Conservation (phyloP, 768 basidiomycete species). For the Inosperma sp. region DNA sequence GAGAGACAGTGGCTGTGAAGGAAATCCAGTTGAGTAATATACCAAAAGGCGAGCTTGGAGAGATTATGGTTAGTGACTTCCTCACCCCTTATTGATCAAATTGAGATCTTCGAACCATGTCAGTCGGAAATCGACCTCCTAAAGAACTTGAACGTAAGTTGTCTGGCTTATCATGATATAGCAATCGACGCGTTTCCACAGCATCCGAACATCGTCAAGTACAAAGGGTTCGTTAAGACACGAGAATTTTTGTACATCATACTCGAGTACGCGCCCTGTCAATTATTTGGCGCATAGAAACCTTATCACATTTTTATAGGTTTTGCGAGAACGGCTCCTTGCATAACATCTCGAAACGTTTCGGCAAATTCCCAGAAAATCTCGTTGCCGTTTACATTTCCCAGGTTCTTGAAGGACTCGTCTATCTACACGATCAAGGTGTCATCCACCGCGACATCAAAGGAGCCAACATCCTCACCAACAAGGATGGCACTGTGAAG, state of each 20-base stretch:
- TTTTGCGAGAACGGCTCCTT: slow-evolving; percentile 99
- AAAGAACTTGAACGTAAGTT: slow-evolving; percentile 87
- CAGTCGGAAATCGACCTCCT: slow-evolving; percentile 96
- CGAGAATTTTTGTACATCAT: slow-evolving; percentile 95
- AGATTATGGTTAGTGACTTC: slow-evolving; percentile 80
- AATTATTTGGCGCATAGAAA: background rate
- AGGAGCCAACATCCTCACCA: slow-evolving; percentile 96
- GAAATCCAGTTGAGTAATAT: slow-evolving; percentile 95
- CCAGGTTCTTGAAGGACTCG: slow-evolving; percentile 91
- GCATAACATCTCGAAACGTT: slow-evolving; percentile 91
- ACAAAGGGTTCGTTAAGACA: slow-evolving; percentile 96
- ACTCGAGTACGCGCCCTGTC: slow-evolving; percentile 61
- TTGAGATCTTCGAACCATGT: slow-evolving; percentile 18
- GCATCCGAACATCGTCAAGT: slow-evolving; percentile 98
- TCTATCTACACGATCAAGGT: slow-evolving; percentile 98
- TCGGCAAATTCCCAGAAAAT: slow-evolving; percentile 97
- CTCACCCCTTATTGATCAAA: slow-evolving; percentile 7
- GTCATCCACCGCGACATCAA: slow-evolving; percentile 99
- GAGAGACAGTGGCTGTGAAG: slow-evolving; percentile 98
- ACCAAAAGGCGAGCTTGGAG: slow-evolving; percentile 86
- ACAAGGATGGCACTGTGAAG: slow-evolving; percentile 97
- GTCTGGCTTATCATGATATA: background rate
- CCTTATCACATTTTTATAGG: slow-evolving; percentile 32
- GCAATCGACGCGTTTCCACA: slow-evolving; percentile 25
- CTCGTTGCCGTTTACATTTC: slow-evolving; percentile 96